Evolutionary conservation across 495 filamentous ascomycete species (phyloP).

Genomic region (Neurospora sp.): DNA sequence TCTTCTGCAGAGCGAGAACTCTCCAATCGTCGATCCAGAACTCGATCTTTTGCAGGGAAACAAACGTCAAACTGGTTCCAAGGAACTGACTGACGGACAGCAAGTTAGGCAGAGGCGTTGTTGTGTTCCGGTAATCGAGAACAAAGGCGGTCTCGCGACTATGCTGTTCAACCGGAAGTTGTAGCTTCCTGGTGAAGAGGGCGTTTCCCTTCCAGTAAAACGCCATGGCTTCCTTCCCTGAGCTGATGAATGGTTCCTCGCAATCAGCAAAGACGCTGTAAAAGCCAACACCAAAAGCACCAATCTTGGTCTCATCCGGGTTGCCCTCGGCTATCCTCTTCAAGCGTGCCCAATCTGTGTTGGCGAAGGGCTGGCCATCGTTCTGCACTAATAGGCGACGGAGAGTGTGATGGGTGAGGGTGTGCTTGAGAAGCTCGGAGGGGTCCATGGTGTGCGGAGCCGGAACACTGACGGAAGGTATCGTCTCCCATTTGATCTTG

Average conservation of each 20-base stretch:
- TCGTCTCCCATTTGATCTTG: constrained; percentile 79
- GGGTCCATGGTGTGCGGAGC: constrained; percentile 55
- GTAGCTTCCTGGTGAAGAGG: constrained; percentile 75
- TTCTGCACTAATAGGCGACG: constrained; percentile 79
- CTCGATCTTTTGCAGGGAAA: constrained; percentile 77
- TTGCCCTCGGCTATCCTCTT: constrained; percentile 98
- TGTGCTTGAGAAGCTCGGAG: constrained; percentile 68
- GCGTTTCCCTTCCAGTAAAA: constrained; percentile 99
- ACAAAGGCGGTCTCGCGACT: constrained; percentile 77
- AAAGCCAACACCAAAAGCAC: constrained; percentile 96
- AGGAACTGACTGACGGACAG: constrained; percentile 84
- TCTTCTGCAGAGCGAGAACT: constrained; percentile 68
- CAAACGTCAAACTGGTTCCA: constrained; percentile 91
- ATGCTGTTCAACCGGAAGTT: constrained; percentile 51
- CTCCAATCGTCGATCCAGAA: constrained; percentile 83
- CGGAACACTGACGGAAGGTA: constrained; percentile 68
- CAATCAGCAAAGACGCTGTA: constrained; percentile 98
- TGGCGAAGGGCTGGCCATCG: constrained; percentile 72
- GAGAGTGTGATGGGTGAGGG: constrained; percentile 72
- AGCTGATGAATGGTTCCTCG: constrained; percentile 92
- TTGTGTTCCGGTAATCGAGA: constrained; percentile 80
- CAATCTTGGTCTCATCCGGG: constrained; percentile 97
- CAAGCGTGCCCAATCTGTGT: constrained; percentile 83
- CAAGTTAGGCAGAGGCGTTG: constrained; percentile 73
- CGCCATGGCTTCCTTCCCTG: constrained; percentile 84